Conservation (phyloP, 768 basidiomycete species). For the Clavulina sp. region DNA sequence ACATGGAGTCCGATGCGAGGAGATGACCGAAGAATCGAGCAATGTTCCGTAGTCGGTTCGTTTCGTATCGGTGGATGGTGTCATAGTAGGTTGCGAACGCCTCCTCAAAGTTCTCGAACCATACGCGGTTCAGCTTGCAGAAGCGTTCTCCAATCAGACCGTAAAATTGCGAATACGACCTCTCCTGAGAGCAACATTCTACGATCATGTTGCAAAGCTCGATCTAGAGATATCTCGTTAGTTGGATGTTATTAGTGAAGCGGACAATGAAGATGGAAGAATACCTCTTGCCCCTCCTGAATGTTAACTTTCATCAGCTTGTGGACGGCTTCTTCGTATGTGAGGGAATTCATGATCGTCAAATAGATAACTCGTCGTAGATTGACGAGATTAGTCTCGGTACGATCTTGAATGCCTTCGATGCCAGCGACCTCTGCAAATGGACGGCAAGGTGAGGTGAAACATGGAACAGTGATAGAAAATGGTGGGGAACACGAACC, state of each 20-base stretch:
- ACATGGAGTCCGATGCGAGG: conserved; percentile 67
- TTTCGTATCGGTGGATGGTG: conserved; percentile 97
- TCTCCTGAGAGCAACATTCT: conserved; percentile 99
- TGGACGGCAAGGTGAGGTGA: not conserved
- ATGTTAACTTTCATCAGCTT: conserved; percentile 89
- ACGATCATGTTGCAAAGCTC: conserved; percentile 98
- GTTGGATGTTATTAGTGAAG: not conserved
- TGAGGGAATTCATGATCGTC: conserved; percentile 93
- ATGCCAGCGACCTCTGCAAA: conserved; percentile 49
- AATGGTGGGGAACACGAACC: conserved; percentile 14
- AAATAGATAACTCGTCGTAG: conserved; percentile 85
- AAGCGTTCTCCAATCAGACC: conserved; percentile 93
- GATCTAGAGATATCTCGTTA: conserved; percentile 31
- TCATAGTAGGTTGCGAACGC: conserved; percentile 83
- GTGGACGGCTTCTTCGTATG: conserved; percentile 97
- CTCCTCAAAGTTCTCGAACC: conserved; percentile 77
- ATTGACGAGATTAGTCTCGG: conserved; percentile 91
- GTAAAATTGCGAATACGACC: conserved; percentile 94
- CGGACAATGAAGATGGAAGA: conserved; percentile 8
- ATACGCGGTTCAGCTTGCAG: conserved; percentile 86
- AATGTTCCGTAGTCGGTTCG: conserved; percentile 93
- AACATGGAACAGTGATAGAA: not conserved
- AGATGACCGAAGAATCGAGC: conserved; percentile 93
- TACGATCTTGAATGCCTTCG: conserved; percentile 84
- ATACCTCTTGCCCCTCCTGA: conserved; percentile 83